Evolutionary conservation across 768 basidiomycete genomes (phyloP).

Genomic region (Kwoniella dendrophila): DNA sequence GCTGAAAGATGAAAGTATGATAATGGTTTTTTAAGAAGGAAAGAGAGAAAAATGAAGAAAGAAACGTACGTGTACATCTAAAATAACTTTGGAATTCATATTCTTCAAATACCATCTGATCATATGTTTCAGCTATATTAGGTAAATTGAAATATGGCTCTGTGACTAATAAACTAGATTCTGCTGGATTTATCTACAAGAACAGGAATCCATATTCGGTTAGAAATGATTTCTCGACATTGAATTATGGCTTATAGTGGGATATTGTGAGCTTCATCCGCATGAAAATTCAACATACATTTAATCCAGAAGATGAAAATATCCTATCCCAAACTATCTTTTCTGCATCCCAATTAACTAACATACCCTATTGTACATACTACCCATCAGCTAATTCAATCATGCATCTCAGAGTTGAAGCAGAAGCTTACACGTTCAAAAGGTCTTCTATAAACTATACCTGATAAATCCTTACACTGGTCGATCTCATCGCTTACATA

Average conservation of each 20-base stretch:
- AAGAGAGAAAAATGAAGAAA: neutral
- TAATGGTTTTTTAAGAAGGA: neutral
- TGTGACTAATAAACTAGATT: conserved; percentile 78
- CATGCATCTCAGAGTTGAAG: neutral
- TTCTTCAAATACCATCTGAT: conserved; percentile 95
- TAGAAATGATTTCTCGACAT: too few relatives aligned
- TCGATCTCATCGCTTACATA: conserved; percentile 85
- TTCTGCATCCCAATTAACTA: conserved; percentile 93
- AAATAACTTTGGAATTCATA: conserved; percentile 86
- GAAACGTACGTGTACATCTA: conserved; percentile 73
- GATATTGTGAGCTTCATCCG: too few relatives aligned
- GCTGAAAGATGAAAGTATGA: neutral
- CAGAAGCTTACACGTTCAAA: conserved; percentile 73
- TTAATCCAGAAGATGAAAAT: conserved; percentile 72
- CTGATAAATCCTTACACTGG: conserved; percentile 74
- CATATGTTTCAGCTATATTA: conserved; percentile 87
- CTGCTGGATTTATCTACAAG: conserved; percentile 69
- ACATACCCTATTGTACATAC: conserved; percentile 68
- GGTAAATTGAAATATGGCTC: conserved; percentile 94
- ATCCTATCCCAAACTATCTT: conserved; percentile 92
- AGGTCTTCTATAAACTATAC: conserved; percentile 78
- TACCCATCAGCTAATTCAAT: neutral
- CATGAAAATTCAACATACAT: too few relatives aligned
- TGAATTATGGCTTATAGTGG: too few relatives aligned
- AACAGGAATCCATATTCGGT: too few relatives aligned